Evolutionary conservation across 163 green algal genomes (phyloP).

Genomic region (Chloromonas sp.): DNA sequence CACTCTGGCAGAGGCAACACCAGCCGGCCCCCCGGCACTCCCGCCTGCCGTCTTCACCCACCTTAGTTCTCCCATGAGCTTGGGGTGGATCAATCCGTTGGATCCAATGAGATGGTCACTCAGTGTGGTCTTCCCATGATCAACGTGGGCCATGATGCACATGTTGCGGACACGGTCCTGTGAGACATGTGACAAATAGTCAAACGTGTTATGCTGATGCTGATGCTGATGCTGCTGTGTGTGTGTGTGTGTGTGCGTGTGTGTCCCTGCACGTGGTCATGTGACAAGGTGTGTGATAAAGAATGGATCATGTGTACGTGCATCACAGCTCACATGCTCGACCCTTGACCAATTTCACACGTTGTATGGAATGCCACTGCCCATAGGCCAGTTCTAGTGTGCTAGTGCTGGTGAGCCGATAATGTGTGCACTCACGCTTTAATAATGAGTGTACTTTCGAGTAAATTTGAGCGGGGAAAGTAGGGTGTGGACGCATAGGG

Average conservation of each 20-base stretch:
- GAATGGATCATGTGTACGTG: no score
- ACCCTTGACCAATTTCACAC: no score
- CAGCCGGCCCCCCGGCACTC: neutral
- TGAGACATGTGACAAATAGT: neutral
- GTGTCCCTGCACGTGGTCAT: neutral
- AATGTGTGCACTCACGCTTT: no score
- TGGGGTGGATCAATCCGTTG: slow-evolving; percentile 94
- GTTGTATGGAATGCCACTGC: no score
- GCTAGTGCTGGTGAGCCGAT: no score
- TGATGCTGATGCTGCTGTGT: no score
- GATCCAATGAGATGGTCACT: slow-evolving; percentile 91
- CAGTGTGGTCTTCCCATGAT: slow-evolving; percentile 98
- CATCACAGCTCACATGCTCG: no score
- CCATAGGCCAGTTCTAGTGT: no score
- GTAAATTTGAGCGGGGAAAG: no score
- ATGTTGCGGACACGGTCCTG: slow-evolving; percentile 94
- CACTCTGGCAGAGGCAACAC: neutral
- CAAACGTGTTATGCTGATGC: no score
- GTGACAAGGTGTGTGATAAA: neutral
- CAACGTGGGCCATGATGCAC: slow-evolving; percentile 97
- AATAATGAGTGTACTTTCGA: no score
- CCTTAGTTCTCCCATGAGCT: slow-evolving; percentile 73
- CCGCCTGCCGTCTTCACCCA: slow-evolving; percentile 8
- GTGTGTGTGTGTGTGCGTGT: neutral
- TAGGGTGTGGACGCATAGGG: no score